Base-by-base conservation (phyloP, 2,329 filamentous ascomycete genomes). In the Alternaria arbusti region DNA sequence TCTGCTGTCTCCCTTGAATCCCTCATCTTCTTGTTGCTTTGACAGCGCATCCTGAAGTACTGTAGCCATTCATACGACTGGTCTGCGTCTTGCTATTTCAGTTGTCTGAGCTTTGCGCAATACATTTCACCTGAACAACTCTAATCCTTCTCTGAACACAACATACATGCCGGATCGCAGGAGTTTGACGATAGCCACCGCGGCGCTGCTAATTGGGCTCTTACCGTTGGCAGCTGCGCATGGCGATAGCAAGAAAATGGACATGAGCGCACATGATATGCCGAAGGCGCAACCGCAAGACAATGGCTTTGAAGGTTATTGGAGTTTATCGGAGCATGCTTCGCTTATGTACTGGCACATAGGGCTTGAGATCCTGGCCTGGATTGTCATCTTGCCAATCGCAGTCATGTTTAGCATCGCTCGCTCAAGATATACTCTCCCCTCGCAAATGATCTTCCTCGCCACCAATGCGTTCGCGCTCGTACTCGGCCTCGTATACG, bases 381-480 rank as follows among this genome's bases (percentile, higher is more conserved):
- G 93, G 92, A 84, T 91, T 36, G 85, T 94, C 58, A 75, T 91
- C 52, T 84, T 95, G 58, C 93, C 93, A 54, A 79, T 91, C 63
- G 90, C 88, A 68, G 90, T 97, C 52, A 93, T 97, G 89, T 85
- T 98, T 67, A 97, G 93, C 59, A 84, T 97, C 67, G 90, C 91
- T 36, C 88, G 88, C 64, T 97, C 94, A 46, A 87, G 91, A 66
- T 89, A 91, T 71, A 90, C 90, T 1, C 84, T 97, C 3, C 83
- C 86, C 1, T 80, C 85, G 1, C 94, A 97, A 74, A 85, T 94
- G 64, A 65, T 76, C 20, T 85, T 84, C 73, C 79, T 84, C 50
- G 57, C 76, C 26, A 57, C 80, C 23, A 84, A 84, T 64, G 78
- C 79, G 40, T 66, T 82, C 57, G 77, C 80, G 55, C 72, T 83